Evolutionary conservation across 257 asterid genomes (phyloP).

Genomic region (Parsonsia alboflavescens): DNA sequence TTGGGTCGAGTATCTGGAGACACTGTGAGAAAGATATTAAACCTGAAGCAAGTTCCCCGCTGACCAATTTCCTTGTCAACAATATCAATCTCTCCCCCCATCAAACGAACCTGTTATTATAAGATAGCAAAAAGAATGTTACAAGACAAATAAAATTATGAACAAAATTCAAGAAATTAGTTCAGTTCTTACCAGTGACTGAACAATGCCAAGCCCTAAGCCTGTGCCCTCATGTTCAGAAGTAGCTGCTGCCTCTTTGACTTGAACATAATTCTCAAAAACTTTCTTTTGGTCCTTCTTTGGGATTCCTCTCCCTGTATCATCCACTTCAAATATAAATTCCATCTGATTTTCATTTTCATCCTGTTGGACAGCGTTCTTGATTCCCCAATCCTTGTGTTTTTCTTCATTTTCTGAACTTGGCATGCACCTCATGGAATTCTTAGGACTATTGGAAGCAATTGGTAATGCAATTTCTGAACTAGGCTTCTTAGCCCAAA

Average conservation of each 20-base stretch:
- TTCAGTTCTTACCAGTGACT: conserved; percentile 47
- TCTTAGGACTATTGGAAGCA: conserved; percentile 18
- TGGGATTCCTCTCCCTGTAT: conserved; percentile 84
- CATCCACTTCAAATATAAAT: conserved; percentile 66
- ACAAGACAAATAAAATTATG: background rate
- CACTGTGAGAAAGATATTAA: conserved; percentile 16
- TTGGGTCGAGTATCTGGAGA: background rate
- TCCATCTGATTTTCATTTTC: conserved; percentile 52
- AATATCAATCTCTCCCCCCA: conserved; percentile 29
- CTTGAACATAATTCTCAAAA: conserved; percentile 85
- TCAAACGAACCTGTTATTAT: conserved; percentile 20
- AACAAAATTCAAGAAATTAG: no score
- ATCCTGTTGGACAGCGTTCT: conserved; percentile 27
- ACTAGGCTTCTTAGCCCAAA: conserved; percentile 50
- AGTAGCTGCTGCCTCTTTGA: conserved; percentile 38
- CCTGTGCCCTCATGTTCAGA: conserved; percentile 71
- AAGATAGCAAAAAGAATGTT: background rate
- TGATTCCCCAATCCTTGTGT: conserved; percentile 21
- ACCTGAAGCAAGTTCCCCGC: conserved; percentile 25
- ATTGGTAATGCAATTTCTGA: conserved; percentile 28
- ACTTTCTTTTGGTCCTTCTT: conserved; percentile 55
- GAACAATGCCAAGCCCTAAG: conserved; percentile 84
- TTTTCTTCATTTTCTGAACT: conserved; percentile 26
- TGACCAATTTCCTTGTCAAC: conserved; percentile 19
- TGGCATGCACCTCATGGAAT: conserved; percentile 20